A percentile compares a stretch with the other conserved stretches of the same genome.
Evolutionary conservation across 1,284 basidiomycete genomes (phyloP).

Genomic region (Vanrija sp.): DNA sequence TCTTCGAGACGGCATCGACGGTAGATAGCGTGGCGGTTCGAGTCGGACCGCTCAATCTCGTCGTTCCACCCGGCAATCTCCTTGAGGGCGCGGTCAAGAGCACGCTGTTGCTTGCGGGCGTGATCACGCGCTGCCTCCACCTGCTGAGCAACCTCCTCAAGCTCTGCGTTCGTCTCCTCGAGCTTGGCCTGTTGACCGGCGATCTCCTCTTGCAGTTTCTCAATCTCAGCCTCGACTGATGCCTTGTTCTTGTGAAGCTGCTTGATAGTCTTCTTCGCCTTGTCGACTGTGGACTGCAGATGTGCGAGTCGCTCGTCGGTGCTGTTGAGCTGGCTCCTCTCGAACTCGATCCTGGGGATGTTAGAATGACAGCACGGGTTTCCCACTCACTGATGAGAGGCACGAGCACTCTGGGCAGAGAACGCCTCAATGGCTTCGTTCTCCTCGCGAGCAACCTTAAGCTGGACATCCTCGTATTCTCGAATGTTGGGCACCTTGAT

Average conservation of each 20-base stretch:
- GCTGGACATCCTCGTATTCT: conserved; percentile 89
- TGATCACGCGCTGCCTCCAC: conserved; percentile 74
- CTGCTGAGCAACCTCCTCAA: conserved; percentile 55
- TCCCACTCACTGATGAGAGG: conserved; percentile 73
- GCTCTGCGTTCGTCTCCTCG: conserved; percentile 43
- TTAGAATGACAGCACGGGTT: not conserved
- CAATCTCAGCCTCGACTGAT: conserved; percentile 62
- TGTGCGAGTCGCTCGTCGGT: conserved; percentile 62
- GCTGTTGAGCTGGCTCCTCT: conserved; percentile 64
- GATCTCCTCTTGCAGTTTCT: conserved; percentile 60
- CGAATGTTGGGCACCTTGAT: conserved; percentile 82
- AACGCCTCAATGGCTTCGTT: conserved; percentile 77
- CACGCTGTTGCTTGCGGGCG: conserved; percentile 64
- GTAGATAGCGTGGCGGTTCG: conserved; percentile 83
- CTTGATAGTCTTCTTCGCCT: conserved; percentile 59
- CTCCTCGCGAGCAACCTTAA: conserved; percentile 81
- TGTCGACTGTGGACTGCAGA: conserved; percentile 57
- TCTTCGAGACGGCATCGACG: conserved; percentile 91
- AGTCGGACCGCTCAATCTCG: conserved; percentile 81
- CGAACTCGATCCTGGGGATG: conserved; percentile 65
- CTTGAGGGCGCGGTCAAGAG: conserved; percentile 80
- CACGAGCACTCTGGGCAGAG: conserved; percentile 79
- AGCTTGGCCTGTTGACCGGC: conserved; percentile 61
- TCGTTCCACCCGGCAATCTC: conserved; percentile 89
- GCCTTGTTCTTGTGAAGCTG: conserved; percentile 58